phyloP scores from a whole-genome alignment of 2,329 filamentous ascomycete genomes.

The Pestalotiopsis sp. region DNA sequence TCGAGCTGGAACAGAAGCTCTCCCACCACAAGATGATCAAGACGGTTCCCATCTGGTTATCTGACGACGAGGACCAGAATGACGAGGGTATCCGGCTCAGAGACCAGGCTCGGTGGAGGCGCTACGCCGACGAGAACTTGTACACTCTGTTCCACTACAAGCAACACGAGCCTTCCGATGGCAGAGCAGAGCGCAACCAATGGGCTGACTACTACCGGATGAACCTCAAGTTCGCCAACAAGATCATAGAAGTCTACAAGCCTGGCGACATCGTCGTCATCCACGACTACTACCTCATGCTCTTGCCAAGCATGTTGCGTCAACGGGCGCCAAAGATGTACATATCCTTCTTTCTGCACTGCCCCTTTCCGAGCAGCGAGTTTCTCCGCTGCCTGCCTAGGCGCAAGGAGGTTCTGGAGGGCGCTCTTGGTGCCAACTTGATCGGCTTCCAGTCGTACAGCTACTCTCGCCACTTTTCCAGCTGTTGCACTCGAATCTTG shows the following conservation, averaged over 20 bases:
- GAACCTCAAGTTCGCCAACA: slow-evolving; percentile 90
- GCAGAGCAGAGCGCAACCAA: slow-evolving; percentile 76
- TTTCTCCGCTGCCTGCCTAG: slow-evolving; percentile 87
- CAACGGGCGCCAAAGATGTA: slow-evolving; percentile 87
- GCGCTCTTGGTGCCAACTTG: slow-evolving; percentile 88
- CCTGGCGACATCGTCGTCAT: slow-evolving; percentile 91
- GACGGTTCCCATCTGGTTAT: slow-evolving; percentile 87
- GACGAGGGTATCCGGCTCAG: slow-evolving; percentile 73
- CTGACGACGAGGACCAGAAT: slow-evolving; percentile 70
- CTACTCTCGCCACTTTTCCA: slow-evolving; percentile 92
- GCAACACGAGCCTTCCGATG: slow-evolving; percentile 87
- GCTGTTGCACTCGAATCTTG: slow-evolving; percentile 88
- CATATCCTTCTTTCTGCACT: slow-evolving; percentile 92
- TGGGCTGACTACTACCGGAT: slow-evolving; percentile 94
- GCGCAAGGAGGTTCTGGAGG: slow-evolving; percentile 87
- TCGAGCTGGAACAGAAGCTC: slow-evolving; percentile 74
- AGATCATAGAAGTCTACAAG: slow-evolving; percentile 86
- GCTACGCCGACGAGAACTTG: slow-evolving; percentile 88
- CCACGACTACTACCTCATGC: slow-evolving; percentile 91
- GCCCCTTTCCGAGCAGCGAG: slow-evolving; percentile 94
- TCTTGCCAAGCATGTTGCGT: slow-evolving; percentile 85
- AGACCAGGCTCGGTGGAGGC: slow-evolving; percentile 84
- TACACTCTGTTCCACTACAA: slow-evolving; percentile 97
- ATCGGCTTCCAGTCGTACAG: slow-evolving; percentile 95
- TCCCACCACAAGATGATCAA: slow-evolving; percentile 73